Evolutionary conservation across 2,329 filamentous ascomycete species (phyloP), one percentile per base, ranked within the genome.

Genomic region (Cytospora piceicola): DNA sequence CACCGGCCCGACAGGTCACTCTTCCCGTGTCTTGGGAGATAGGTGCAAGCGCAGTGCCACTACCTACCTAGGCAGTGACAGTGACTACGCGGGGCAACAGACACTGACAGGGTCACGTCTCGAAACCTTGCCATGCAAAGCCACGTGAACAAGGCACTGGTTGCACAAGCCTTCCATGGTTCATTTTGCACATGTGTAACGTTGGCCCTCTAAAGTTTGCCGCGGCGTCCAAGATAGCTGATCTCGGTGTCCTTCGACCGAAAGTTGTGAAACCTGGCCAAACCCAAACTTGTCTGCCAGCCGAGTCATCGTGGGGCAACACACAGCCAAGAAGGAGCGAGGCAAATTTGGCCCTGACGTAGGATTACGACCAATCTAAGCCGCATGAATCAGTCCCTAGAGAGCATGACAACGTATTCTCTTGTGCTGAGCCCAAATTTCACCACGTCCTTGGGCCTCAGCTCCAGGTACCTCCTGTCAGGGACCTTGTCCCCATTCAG

Each of bases 361-460:
- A 58, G 32, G 22, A 17, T 22, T 22, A 42, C 20, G 27, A 32
- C 55, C 34, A 24, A 12, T n/a, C 12, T 22, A 36, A 24, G 20
- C 20, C 63, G 53, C 34, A 29, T 39, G 57, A 52, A 46, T 74
- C 70, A 84, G 55, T 79, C 76, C 58, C 78, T 78, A 3, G 84
- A 83, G 42, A 97, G 83, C 92, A 98, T 95, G 67, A 98, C 77
- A n/a, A 99, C 93, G 77, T 98, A 99, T 78, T 99, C 95, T 72
- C 93, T 87, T 66, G 91, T 90, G 75, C 93, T 97, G 67, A 91
- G 84, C 12, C 94, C 95, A 78, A 99, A 96, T 73, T 88, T 88
- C 65, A 99, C 77, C 75, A 99, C 88, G 77, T 99, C 95, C 79
- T 93, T 94, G 75, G 95, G 90, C 75, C 89, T 85, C 64, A 98